These are phyloP conservation scores for Rozella allomycis DNA, from an alignment of 371 early-diverging fungal genomes.

Conservation along the genomic window DNA sequence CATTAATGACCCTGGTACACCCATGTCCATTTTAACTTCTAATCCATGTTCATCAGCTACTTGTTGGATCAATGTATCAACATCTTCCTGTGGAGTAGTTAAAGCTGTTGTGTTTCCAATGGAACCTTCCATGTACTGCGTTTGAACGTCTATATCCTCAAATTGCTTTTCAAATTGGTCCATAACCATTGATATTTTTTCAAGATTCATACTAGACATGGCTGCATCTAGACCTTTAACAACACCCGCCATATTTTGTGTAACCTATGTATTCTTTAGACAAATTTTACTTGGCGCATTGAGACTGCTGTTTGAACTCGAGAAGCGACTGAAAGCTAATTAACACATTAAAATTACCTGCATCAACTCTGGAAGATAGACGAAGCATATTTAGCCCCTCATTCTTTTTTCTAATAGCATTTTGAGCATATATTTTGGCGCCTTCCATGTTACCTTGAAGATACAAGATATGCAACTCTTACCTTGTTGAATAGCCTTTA, in stretches of 20 bases:
- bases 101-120: slow-evolving; percentile 65
- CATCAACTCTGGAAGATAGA: slow-evolving; percentile 74
- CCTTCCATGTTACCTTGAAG: slow-evolving; percentile 83
- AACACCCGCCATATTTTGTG: slow-evolving; percentile 51
- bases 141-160: slow-evolving; percentile 81
- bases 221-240: slow-evolving; percentile 79
- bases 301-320: slow-evolving; percentile 85
- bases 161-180: slow-evolving; percentile 81
- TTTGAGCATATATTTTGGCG: slow-evolving; percentile 77
- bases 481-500: slow-evolving; percentile 68
- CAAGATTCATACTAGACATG: slow-evolving; percentile 73
- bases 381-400: slow-evolving; percentile 67
- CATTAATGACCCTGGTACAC: too few species aligned
- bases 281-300: slow-evolving; percentile 74
- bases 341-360: too few species aligned
- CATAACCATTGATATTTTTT: slow-evolving; percentile 74
- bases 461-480: too few species aligned
- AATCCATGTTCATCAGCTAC: slow-evolving; percentile 83
- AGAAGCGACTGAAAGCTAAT: slow-evolving; percentile 59
- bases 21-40: slow-evolving; percentile 41
- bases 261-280: slow-evolving; percentile 18
- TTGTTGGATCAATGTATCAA: slow-evolving; percentile 74
- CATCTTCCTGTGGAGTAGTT: slow-evolving; percentile 71
- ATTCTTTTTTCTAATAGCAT: slow-evolving; percentile 93
- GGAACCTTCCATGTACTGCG: slow-evolving; percentile 69